Evolutionary conservation across 768 basidiomycete genomes (phyloP), one percentile per base, ranked within the genome.

Genomic region (Suillus subalutaceus): DNA sequence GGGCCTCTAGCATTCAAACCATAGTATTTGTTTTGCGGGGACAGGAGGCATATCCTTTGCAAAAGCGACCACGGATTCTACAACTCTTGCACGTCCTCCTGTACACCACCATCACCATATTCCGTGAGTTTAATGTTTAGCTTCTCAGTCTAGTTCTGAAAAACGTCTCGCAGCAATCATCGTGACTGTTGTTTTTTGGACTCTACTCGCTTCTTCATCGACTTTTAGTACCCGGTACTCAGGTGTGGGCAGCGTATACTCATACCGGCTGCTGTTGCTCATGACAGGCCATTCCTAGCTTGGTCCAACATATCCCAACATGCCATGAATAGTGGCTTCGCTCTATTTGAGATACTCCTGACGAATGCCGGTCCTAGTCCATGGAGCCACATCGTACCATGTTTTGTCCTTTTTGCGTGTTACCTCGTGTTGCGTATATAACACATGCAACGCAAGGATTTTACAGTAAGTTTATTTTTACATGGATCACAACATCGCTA

Each of bases 391-490:
- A 74, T 91, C 4, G 76, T 81, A 2, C 70, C 82, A 43, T 77
- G 82, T 32, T 56, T 90, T 18, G 18, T 89, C 13, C 67, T 87
- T 23, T 83, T 91, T 12, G 85, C 68, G 0, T 70, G 75, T 3
- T 93, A 92, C 70, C 76, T 92, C 20, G 89, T 30, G 77, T 92
- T 0, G 90, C 90, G 13, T 93, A 92, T 69, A 82, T 93, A 63
- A 90, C 89, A 0, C 69, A 82, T 58, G 84, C 77, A 0, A 83
- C 85, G 0, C 88, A 90, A 71, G 85, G 85, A 0, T 84, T 89
- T 71, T 92, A 92, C 72, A 74, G 90, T 92, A 67, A 63, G 88
- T 81, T 62, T 2, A 38, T 41, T 41, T 32, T 38, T 40, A 26
- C 26, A 6, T 15, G 10, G 15, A 26, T 40, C 12, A 41, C 20